Base-by-base conservation (phyloP, 768 basidiomycete species). In the Trametes maxima region DNA sequence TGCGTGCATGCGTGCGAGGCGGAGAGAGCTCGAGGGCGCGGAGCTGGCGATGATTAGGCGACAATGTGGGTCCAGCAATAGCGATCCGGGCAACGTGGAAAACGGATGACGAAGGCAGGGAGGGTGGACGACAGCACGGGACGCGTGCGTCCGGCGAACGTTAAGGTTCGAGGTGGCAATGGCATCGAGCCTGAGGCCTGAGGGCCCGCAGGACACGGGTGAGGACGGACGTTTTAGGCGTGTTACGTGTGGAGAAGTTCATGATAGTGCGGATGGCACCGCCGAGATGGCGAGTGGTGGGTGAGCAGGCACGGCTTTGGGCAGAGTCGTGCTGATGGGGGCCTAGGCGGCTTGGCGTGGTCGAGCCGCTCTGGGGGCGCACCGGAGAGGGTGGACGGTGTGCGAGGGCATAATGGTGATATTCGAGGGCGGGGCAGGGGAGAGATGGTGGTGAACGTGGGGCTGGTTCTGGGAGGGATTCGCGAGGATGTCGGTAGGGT, bases 201-300 rank as follows among this genome's bases (percentile, higher is more conserved):
- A 21, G 35, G n/a, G 49, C 16, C 47, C 17, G 47, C n/a, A 36
- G 28, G 48, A 36, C 6, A 39, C 36, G 36, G 36, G 51, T 52
- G 39, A 37, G 49, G 36, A 52, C 54, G 54, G 54, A 56, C 44
- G 54, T 22, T 56, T 36, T 56, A 56, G 21, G 45, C 19, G 35
- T 47, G 54, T 56, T 56, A 56, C 54, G 54, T 56, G 25, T 56
- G 7, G 16, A 12, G 54, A 39, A 47, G 45, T 37, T 39, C 53
- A 35, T 44, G 35, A 14, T 17, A 28, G 28, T 47, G 35, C 54
- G 54, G 54, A 47, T 33, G 35, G 16, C 28, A 46, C 16, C 28
- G 54, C 54, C 54, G 54, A 47, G 46, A 47, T 47, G 35, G 54
- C 35, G 54, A 36, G 28, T 33, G 28, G 28, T 49, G 47, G 14